A percentile compares a stretch with the other conserved stretches of the same genome.
Conservation (phyloP, 208 protist genomes). For the Chromosphaera perkinsii region DNA sequence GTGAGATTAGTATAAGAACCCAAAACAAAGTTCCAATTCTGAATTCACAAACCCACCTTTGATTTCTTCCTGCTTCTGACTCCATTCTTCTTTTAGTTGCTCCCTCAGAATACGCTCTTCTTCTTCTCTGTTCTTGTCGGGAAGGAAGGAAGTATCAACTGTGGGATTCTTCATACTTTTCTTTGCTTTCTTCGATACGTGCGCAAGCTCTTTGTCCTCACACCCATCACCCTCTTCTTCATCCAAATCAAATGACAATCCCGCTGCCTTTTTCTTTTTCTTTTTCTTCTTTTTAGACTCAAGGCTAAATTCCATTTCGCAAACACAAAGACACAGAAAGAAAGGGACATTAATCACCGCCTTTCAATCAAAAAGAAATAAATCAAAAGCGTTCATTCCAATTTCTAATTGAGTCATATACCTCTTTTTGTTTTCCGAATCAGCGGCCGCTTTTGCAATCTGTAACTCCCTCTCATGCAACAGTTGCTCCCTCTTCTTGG, state of each 20-base stretch:
- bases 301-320: no score
- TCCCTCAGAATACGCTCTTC: conserved; percentile 46
- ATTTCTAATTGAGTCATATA: no score
- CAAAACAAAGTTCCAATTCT: no score
- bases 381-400: no score
- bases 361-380: no score
- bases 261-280: conserved; percentile 2
- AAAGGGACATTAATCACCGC: no score
- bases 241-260: conserved; percentile 11
- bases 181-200: conserved; percentile 1
- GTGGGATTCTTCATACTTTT: conserved; percentile 51
- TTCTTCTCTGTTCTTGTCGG: conserved; percentile 62
- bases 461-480: neutral
- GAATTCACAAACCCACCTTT: conserved; percentile 40
- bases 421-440: no score
- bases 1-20: neutral
- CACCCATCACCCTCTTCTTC: neutral
- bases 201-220: neutral
- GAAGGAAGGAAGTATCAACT: conserved; percentile 67
- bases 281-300: conserved; percentile 6
- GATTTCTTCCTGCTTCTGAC: conserved; percentile 60
- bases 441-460: neutral
- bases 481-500: conserved; percentile 3
- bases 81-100: conserved; percentile 56
- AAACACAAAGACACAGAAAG: no score